phyloP scores from a whole-genome alignment of 2,329 filamentous ascomycete genomes.

The Fusarium sp. region DNA sequence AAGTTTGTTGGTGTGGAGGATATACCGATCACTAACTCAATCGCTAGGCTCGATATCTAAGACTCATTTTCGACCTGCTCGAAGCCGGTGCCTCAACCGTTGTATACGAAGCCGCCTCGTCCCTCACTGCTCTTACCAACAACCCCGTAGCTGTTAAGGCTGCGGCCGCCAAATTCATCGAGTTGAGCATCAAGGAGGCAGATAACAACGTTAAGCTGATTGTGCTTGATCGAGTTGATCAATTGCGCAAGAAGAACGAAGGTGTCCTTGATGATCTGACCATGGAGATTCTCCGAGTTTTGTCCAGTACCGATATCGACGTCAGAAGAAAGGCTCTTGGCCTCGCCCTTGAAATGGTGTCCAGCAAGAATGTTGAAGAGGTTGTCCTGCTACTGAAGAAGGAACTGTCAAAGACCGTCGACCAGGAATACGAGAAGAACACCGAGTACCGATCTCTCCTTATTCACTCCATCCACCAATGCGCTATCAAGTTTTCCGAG shows the following conservation, averaged over 20 bases:
- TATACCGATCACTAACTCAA: slow-evolving; percentile 47
- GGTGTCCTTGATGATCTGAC: slow-evolving; percentile 92
- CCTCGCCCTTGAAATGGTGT: slow-evolving; percentile 96
- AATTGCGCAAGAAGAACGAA: slow-evolving; percentile 87
- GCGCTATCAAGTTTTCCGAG: slow-evolving; percentile 98
- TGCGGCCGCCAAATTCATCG: slow-evolving; percentile 94
- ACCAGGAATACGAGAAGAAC: slow-evolving; percentile 99
- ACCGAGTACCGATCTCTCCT: slow-evolving; percentile 93
- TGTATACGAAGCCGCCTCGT: slow-evolving; percentile 96
- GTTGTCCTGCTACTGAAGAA: slow-evolving; percentile 97
- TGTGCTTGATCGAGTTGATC: slow-evolving; percentile 92
- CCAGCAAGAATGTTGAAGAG: slow-evolving; percentile 98
- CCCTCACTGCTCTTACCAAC: slow-evolving; percentile 90
- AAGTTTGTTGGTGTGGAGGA: neutral
- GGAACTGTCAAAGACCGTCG: slow-evolving; percentile 95
- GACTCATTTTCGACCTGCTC: slow-evolving; percentile 95
- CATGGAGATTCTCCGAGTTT: slow-evolving; percentile 96
- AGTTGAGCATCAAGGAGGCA: slow-evolving; percentile 95
- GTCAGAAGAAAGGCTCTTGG: slow-evolving; percentile 91
- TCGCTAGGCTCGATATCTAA: slow-evolving; percentile 82
- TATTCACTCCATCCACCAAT: slow-evolving; percentile 97
- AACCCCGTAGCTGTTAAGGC: slow-evolving; percentile 99
- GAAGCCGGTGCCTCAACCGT: slow-evolving; percentile 95
- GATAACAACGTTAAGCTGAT: slow-evolving; percentile 99
- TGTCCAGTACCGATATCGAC: slow-evolving; percentile 96